phyloP scores from a whole-genome alignment of 495 filamentous ascomycete species.

The Penicillium roqueforti region DNA sequence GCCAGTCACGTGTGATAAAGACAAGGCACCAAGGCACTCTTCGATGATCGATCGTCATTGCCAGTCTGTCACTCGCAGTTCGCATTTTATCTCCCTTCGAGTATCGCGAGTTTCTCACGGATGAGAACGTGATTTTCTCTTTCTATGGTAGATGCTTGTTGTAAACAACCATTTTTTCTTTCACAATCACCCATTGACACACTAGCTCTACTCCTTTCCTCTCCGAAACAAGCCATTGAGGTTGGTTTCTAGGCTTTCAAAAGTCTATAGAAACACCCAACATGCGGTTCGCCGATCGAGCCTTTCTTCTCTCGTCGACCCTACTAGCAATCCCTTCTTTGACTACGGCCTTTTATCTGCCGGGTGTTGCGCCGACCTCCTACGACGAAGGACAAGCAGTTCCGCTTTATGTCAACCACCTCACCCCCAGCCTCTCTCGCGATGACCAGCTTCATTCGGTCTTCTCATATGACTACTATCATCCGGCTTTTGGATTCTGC shows the following conservation, averaged over 20 bases:
- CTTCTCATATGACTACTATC: constrained; percentile 93
- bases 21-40: constrained; percentile 3
- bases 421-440: constrained; percentile 76
- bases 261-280: constrained; percentile 19
- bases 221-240: constrained; percentile 13
- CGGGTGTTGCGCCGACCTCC: constrained; percentile 90
- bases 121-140: constrained; percentile 5
- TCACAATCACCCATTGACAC: background rate
- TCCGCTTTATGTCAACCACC: constrained; percentile 86
- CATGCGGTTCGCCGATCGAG: constrained; percentile 39
- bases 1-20: constrained; percentile 27
- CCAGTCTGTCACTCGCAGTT: constrained; percentile 8
- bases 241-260: constrained; percentile 8
- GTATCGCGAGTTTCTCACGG: background rate
- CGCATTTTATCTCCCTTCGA: background rate
- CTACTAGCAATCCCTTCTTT: constrained; percentile 42
- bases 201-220: background rate
- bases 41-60: constrained; percentile 6
- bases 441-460: constrained; percentile 84
- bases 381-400: constrained; percentile 73
- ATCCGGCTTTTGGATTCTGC: constrained; percentile 82
- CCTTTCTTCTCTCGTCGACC: constrained; percentile 25
- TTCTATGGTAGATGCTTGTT: background rate
- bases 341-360: constrained; percentile 85
- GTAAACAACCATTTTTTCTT: background rate